These are phyloP conservation scores for Pleurotus salmoneostramineus DNA, from an alignment of 768 basidiomycete species.

Conservation along the genomic window DNA sequence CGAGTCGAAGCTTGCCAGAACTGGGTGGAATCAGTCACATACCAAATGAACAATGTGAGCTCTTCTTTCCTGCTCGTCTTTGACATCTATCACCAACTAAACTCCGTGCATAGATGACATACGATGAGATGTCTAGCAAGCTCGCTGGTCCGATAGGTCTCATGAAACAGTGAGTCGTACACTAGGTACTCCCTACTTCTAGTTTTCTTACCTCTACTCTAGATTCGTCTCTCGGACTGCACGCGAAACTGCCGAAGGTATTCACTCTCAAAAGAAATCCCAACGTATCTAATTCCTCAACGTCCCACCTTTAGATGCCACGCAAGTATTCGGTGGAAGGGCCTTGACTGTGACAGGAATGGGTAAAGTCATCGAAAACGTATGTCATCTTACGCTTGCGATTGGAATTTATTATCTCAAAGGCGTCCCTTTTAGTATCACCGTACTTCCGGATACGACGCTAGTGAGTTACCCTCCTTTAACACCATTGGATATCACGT, in stretches of 20 bases:
- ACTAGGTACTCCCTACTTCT: background rate
- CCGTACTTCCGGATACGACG: constrained; percentile 79
- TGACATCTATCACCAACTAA: constrained; percentile 1
- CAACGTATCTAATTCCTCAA: constrained; percentile 26
- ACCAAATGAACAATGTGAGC: constrained; percentile 86
- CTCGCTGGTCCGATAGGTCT: constrained; percentile 88
- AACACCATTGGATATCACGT: background rate
- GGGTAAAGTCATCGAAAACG: constrained; percentile 82
- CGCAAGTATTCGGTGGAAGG: constrained; percentile 87
- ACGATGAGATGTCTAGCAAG: constrained; percentile 78
- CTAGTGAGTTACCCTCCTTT: constrained; percentile 40
- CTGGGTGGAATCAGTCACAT: constrained; percentile 87
- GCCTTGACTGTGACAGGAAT: constrained; percentile 84
- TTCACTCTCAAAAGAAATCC: constrained; percentile 17
- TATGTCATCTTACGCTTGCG: constrained; percentile 27
- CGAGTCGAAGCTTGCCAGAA: constrained; percentile 82
- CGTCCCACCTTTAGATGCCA: constrained; percentile 51
- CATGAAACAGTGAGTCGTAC: constrained; percentile 69
- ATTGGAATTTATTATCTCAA: background rate
- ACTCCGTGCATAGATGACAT: constrained; percentile 62
- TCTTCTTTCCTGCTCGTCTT: constrained; percentile 9
- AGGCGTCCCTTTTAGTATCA: constrained; percentile 50
- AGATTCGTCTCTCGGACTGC: constrained; percentile 68
- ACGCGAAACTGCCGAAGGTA: constrained; percentile 69
- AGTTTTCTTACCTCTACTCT: constrained; percentile 7